A percentile compares a stretch with the other conserved stretches of the same genome.
These are phyloP conservation scores for Phtheirospermum japonicum DNA, from an alignment of 257 asterid genomes.

Conservation along the genomic window DNA sequence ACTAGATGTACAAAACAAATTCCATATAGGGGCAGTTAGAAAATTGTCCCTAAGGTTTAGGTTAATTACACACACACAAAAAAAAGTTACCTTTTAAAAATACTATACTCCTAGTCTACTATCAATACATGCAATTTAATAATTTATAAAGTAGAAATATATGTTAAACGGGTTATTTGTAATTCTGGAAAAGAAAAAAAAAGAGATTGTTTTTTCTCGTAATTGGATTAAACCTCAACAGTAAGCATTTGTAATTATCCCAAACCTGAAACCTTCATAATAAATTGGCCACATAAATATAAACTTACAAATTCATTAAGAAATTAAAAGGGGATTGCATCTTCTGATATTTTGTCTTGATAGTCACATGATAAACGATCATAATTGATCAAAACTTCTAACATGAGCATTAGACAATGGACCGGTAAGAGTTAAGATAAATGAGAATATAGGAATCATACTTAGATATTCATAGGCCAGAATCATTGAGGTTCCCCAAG, in stretches of 20 bases:
- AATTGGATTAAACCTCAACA: neutral
- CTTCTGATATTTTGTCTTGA: slow-evolving; percentile 6
- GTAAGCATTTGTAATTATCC: neutral
- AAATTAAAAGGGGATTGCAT: neutral
- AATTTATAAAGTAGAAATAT: neutral
- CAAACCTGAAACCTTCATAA: neutral
- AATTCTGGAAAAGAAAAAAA: neutral
- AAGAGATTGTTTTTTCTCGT: too few relatives aligned
- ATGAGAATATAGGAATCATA: slow-evolving; percentile 32
- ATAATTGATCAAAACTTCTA: neutral
- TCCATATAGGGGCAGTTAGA: too few relatives aligned
- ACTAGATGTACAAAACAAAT: neutral
- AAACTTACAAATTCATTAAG: neutral
- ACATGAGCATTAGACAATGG: neutral
- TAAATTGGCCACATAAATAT: neutral
- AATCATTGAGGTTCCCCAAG: slow-evolving; percentile 99
- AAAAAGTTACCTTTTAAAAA: neutral
- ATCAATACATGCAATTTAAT: neutral
- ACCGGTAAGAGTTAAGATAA: neutral
- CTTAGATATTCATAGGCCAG: slow-evolving; percentile 94
- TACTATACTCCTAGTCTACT: neutral
- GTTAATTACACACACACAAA: neutral
- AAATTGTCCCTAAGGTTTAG: neutral
- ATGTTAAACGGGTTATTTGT: neutral
- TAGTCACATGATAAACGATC: neutral